Base-by-base conservation (phyloP, 108 stramenopile genomes). In the Cyclotella baltica region DNA sequence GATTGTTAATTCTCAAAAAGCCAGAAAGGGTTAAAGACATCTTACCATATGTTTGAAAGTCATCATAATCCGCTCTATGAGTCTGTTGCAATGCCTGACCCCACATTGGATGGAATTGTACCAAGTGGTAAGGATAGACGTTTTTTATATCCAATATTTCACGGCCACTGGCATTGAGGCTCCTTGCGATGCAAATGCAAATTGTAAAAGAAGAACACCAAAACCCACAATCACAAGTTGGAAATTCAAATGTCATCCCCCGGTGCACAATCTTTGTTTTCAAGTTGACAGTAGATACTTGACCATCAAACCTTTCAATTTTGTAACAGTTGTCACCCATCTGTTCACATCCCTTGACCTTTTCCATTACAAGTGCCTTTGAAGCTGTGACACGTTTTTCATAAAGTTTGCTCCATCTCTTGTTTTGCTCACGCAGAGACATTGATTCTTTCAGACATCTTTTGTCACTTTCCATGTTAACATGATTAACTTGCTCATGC, bases 201-300 rank as follows among this genome's bases (percentile, higher is more conserved):
- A 4, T 8, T 20, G n/a, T 15, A 53, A 53, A 53, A 20, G 52
- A 53, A 4, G 52, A 53, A 4, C 52, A n/a, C 52, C 52, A 20
- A 53, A 20, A 53, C 11, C 52, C 52, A 53, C 52, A 53, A 53
- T 53, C n/a, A 53, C 52, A 53, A 53, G 52, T 53, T 13, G 52
- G 52, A n/a, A 53, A 4, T 20, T 4, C 20, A 20, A 19, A 53
- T 15, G 20, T 19, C 9, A 4, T 13, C n/a, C 52, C 52, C n/a
- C 52, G 20, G 20, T 53, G 52, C 4, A 53, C 52, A 53, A 53
- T 53, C 20, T 53, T 53, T 4, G 52, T 53, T 4, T 20, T 20
- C 13, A 53, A 20, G n/a, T 53, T 53, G 4, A 20, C 13, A 15
- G n/a, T 20, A 53, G 11, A 4, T n/a, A 4, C 11, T 20, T 13